Evolutionary conservation across 108 stramenopile species (phyloP), one percentile per base, ranked within the genome.

Genomic region (Pelagomonas calceolata): DNA sequence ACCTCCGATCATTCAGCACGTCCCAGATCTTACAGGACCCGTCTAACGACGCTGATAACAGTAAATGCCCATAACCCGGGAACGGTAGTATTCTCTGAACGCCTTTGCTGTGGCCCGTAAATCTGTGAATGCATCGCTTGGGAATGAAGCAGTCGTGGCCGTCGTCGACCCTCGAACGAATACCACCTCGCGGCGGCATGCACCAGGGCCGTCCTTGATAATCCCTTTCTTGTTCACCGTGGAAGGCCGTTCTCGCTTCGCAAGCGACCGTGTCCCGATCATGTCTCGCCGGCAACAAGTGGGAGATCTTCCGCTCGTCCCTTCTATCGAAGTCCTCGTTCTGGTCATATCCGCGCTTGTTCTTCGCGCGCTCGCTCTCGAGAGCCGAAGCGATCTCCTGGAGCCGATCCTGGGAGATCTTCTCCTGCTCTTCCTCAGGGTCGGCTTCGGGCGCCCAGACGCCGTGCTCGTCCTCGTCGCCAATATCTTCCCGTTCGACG

Each of bases 181-280:
- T 66, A 0, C 92, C 96, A 7, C 85, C 68, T 5, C 5, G 39
- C 4, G 96, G 95, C 14, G 94, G 93, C 30, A 81, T 79, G 68
- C 88, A 87, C 98, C 98, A 99, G 34, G 87, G 87, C 60, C 85
- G 80, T 35, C 96, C 97, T 72, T 95, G 90, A 85, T 96, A 99
- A 79, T 98, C 94, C 36, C 70, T 71, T 80, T 92, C 85, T 68
- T 86, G 81, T 9, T 80, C 63, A 15, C 68, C 71, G 83, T 97
- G 96, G 82, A 98, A 98, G 10, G 66, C 85, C 26, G 90, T 85
- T 44, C 63, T 78, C n/a, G 81, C 70, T 66, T 73, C 51, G 45
- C 78, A 36, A 60, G 87, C 86, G 39, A 67, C 63, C 35, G 87
- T 79, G 66, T 91, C 86, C 30, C 89, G 88, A 66, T 87, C 81